A percentile compares a stretch with the other conserved stretches of the same genome.
Evolutionary conservation across 192 early-diverging fungal genomes (phyloP).

Genomic region (Gigaspora rosea): DNA sequence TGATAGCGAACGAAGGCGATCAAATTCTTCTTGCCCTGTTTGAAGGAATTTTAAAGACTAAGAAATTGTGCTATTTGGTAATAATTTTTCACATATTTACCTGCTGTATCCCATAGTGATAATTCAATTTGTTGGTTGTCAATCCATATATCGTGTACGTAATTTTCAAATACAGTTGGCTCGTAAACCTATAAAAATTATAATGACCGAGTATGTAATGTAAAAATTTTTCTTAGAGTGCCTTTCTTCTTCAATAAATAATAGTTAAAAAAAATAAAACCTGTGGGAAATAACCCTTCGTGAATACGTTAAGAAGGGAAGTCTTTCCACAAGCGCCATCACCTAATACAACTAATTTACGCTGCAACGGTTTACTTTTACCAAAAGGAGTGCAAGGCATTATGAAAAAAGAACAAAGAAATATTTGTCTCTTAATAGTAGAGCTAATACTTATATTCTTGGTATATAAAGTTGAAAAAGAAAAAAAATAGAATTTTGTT

Average conservation of each 20-base stretch:
- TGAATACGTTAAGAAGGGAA: conserved; percentile 46
- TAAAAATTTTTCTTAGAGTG: neutral
- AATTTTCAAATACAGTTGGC: conserved; percentile 48
- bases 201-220: neutral
- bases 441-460: too few relatives aligned
- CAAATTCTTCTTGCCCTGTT: conserved; percentile 92
- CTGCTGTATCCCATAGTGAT: conserved; percentile 47
- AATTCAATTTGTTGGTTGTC: conserved; percentile 41
- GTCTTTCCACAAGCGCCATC: conserved; percentile 45
- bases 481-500: too few relatives aligned
- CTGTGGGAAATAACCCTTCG: conserved; percentile 43
- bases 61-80: too few relatives aligned
- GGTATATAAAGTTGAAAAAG: too few relatives aligned
- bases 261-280: conserved; percentile 15
- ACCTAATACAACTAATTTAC: conserved; percentile 35
- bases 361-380: conserved; percentile 2
- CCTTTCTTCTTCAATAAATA: too few relatives aligned
- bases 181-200: conserved; percentile 41
- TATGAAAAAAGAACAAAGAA: too few relatives aligned
- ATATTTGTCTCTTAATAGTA: too few relatives aligned
- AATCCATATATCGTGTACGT: conserved; percentile 41
- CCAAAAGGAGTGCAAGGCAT: neutral
- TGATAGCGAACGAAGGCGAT: conserved; percentile 87
- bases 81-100: conserved; percentile 19
- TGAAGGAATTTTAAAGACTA: neutral